Conservation (phyloP, 805 yeast genomes). For the Pichia insulana region DNA sequence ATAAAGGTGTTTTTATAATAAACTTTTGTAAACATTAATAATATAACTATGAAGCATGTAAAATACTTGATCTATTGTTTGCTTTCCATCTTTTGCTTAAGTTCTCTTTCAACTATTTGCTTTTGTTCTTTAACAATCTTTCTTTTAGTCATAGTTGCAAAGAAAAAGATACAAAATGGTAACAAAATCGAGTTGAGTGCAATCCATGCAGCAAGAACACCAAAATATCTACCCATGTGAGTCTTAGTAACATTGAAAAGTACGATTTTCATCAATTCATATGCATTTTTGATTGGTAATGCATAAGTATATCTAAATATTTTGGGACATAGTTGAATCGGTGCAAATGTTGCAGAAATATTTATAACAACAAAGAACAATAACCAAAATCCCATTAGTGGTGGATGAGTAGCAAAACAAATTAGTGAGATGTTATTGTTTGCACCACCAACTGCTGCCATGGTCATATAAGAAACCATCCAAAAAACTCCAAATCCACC, state of each 20-base stretch:
- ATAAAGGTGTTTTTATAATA: conserved; percentile 47
- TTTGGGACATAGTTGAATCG: conserved; percentile 48
- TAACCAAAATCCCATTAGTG: conserved; percentile 63
- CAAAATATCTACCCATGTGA: conserved; percentile 22
- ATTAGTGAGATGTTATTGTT: conserved; percentile 57
- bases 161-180: conserved; percentile 35
- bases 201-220: conserved; percentile 19
- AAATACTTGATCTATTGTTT: no score
- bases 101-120: background rate
- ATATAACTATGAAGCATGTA: background rate
- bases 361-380: conserved; percentile 62
- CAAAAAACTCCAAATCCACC: conserved; percentile 70
- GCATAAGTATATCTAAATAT: conserved; percentile 60
- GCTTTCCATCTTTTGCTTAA: background rate
- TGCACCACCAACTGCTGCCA: conserved; percentile 71
- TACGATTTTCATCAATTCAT: conserved; percentile 51
- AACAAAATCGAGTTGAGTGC: conserved; percentile 18
- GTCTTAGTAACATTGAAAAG: conserved; percentile 51
- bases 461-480: conserved; percentile 58
- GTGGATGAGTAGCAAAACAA: conserved; percentile 47
- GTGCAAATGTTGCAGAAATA: conserved; percentile 60
- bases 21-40: background rate
- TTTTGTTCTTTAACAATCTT: conserved; percentile 8
- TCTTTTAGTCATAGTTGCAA: conserved; percentile 10
- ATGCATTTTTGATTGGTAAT: conserved; percentile 60